Conservation (phyloP, 306 rosid genomes). For the Glycyrrhiza uralensis region DNA sequence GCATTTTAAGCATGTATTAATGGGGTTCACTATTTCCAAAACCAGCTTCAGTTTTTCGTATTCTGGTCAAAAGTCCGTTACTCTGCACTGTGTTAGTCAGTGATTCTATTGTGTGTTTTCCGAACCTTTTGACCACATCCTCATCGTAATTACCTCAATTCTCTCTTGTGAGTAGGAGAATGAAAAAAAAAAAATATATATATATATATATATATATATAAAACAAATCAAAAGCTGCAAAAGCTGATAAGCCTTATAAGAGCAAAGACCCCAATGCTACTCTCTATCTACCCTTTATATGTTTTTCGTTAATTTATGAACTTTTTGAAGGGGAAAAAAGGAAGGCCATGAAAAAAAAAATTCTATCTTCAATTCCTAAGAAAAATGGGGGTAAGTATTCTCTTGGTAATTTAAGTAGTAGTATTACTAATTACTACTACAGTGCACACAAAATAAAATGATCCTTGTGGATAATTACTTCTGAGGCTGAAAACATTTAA, state of each 20-base stretch:
- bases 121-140: slow-evolving; percentile 21
- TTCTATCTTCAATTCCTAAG: too few relatives aligned
- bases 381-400: too few relatives aligned
- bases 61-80: slow-evolving; percentile 46
- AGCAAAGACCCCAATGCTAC: neutral
- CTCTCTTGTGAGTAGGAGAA: neutral
- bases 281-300: neutral
- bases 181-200: neutral
- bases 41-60: neutral
- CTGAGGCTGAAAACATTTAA: too few relatives aligned
- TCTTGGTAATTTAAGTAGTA: too few relatives aligned
- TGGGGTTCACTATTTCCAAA: slow-evolving; percentile 31
- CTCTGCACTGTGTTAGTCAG: slow-evolving; percentile 32
- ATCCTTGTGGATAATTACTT: too few relatives aligned
- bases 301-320: too few relatives aligned
- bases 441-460: too few relatives aligned
- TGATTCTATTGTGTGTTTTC: slow-evolving; percentile 23
- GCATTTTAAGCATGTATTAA: slow-evolving; percentile 11
- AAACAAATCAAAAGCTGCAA: neutral
- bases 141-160: slow-evolving; percentile 28
- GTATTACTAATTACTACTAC: too few relatives aligned
- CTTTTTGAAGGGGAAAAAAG: too few relatives aligned
- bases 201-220: too few relatives aligned
- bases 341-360: too few relatives aligned
- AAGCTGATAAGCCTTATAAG: neutral